These are phyloP conservation scores for Fusarium floridanum DNA, from an alignment of 2,329 filamentous ascomycete genomes.

Conservation along the genomic window DNA sequence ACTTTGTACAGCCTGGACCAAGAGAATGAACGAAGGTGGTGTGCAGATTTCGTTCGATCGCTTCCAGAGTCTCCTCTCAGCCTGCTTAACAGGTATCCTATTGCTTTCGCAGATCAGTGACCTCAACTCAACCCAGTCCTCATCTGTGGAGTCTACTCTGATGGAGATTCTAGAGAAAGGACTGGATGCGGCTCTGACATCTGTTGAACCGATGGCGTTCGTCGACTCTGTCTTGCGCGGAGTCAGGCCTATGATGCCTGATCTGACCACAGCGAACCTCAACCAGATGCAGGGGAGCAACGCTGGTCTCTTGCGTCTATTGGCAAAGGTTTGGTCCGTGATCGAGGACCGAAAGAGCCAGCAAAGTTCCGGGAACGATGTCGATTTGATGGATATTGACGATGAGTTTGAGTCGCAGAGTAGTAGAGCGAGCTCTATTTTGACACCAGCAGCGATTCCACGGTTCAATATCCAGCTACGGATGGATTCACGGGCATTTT, in stretches of 20 bases:
- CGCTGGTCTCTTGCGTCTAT: constrained; percentile 57
- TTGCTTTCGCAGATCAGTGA: constrained; percentile 62
- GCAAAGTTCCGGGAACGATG: constrained; percentile 50
- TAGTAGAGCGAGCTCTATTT: constrained; percentile 58
- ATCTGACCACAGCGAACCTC: constrained; percentile 55
- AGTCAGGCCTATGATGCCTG: constrained; percentile 62
- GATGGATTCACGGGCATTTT: constrained; percentile 61
- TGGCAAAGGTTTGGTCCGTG: constrained; percentile 54
- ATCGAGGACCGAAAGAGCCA: constrained; percentile 40
- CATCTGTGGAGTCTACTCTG: constrained; percentile 61
- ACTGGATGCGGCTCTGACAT: constrained; percentile 56
- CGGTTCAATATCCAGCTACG: constrained; percentile 59
- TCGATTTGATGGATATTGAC: constrained; percentile 76
- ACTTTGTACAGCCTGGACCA: constrained; percentile 62
- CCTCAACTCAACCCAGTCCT: constrained; percentile 62
- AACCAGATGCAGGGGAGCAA: constrained; percentile 54
- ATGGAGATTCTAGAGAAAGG: constrained; percentile 57
- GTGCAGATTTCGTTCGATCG: constrained; percentile 65
- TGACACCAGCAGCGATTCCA: constrained; percentile 58
- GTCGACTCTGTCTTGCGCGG: constrained; percentile 61
- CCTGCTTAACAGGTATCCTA: constrained; percentile 60
- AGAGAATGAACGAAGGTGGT: constrained; percentile 59
- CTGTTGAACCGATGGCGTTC: constrained; percentile 61
- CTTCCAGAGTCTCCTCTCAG: constrained; percentile 65
- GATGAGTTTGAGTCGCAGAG: constrained; percentile 72